Conservation (phyloP, 352 stramenopile species). For the Phytophthora europaea region DNA sequence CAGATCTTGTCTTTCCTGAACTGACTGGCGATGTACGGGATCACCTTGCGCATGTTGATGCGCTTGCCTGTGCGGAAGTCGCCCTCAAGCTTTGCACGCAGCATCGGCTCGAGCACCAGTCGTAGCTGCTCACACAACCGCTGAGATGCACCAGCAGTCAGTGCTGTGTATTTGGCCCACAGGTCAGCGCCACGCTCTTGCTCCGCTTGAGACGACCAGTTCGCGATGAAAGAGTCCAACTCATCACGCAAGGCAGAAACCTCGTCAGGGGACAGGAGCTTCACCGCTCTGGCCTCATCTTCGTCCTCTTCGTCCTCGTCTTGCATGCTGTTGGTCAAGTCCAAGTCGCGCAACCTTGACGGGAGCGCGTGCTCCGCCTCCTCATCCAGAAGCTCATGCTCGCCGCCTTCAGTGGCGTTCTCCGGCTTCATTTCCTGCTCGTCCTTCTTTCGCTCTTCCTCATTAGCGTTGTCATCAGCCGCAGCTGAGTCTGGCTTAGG, state of each 20-base stretch:
- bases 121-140: conserved; percentile 99
- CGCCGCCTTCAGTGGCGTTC: conserved; percentile 28
- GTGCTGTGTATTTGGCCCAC: conserved; percentile 94
- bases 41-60: conserved; percentile 99
- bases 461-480: conserved; percentile 34
- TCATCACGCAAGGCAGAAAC: conserved; percentile 78
- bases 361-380: conserved; percentile 40
- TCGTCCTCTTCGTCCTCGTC: conserved; percentile 51
- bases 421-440: conserved; percentile 38
- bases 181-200: conserved; percentile 71
- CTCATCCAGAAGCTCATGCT: conserved; percentile 50
- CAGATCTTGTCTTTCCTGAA: conserved; percentile 99
- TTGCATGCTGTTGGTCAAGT: conserved; percentile 42
- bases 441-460: conserved; percentile 29
- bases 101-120: conserved; percentile 98
- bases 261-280: conserved; percentile 74
- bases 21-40: conserved; percentile 99
- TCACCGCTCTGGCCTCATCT: conserved; percentile 38
- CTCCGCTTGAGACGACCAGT: conserved; percentile 63
- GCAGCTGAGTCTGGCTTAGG: conserved; percentile 25
- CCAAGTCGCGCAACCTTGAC: conserved; percentile 47
- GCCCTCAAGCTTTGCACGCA: conserved; percentile 97
- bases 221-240: conserved; percentile 80
- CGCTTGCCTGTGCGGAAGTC: conserved; percentile 99
- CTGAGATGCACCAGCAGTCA: conserved; percentile 94